Evolutionary conservation across 2,329 filamentous ascomycete species (phyloP), one percentile per base, ranked within the genome.

Genomic region (Chaetomium sp.): DNA sequence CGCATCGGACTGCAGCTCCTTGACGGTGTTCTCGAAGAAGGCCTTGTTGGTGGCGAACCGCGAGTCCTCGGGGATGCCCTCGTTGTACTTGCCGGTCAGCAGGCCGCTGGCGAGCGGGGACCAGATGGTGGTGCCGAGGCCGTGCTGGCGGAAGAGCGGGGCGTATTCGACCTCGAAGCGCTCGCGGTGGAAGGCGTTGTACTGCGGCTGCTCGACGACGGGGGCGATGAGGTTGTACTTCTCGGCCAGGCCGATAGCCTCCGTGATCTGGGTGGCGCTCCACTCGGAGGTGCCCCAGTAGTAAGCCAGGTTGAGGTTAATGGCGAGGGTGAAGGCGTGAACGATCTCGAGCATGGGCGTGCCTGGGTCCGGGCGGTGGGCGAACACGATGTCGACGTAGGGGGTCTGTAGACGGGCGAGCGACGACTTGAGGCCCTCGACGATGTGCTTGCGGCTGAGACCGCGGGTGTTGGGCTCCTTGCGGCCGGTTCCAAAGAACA

Each of bases 231-330:
- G 74, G 68, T 82, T 78, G 70, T 83, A 79, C 66, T 73, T 73
- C 64, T 79, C 75, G 12, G 78, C 78, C 43, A 81, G 74, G 51
- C 72, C 69, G 37, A 74, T 78, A 43, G 82, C 82, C 68, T 84
- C 79, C 58, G 74, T 75, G 67, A 85, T 84, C 70, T 85, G 79
- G 35, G 70, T 68, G 6, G 81, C 79, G 46, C 70, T 74, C 81
- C 81, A 85, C 66, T 85, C 81, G 0, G 75, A 79, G 0, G 82
- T 85, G 46, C 82, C 80, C 80, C 80, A 84, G 71, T 85, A 84
- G 70, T 84, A 82, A 27, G 80, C 80, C 40, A 82, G 67, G 69
- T 82, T 82, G 57, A 82, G 74, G 65, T 79, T 78, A 62, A 72
- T 79, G 58, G 66, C 69, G 65, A 71, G 72, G 52, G 66, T 76